Percentiles rank a stretch among this genome's conserved stretches.
Conservation (phyloP, 163 green algal genomes). For the Scenedesmus sp. region DNA sequence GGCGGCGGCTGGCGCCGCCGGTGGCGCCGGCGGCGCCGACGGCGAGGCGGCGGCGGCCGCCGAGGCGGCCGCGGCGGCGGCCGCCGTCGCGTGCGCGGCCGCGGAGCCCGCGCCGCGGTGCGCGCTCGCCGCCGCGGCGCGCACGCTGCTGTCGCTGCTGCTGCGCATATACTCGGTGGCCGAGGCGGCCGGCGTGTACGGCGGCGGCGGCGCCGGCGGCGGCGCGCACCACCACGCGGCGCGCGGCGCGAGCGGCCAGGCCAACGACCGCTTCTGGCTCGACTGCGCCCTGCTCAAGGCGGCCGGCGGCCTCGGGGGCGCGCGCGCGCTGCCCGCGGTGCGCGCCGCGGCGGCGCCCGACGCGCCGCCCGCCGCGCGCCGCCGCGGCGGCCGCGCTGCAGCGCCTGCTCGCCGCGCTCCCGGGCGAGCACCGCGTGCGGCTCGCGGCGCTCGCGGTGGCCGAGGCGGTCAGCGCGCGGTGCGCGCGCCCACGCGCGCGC, state of each 20-base stretch:
- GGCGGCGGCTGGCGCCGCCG: neutral
- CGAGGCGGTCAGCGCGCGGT: neutral
- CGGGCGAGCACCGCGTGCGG: constrained; percentile 22
- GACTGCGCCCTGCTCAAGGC: constrained; percentile 24
- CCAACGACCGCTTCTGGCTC: constrained; percentile 6
- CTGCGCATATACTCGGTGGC: constrained; percentile 19
- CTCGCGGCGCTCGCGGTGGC: constrained; percentile 2
- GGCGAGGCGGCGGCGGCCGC: neutral
- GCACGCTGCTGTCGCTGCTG: constrained; percentile 28
- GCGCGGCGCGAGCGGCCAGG: neutral
- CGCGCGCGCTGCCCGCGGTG: neutral
- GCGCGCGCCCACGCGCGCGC: neutral
- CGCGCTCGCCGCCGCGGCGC: constrained; percentile 7
- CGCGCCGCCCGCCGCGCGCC: too few relatives aligned
- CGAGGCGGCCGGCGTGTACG: constrained; percentile 27
- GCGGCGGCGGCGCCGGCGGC: neutral
- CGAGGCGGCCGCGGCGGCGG: neutral
- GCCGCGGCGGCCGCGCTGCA: constrained; percentile 3
- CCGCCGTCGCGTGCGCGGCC: too few relatives aligned
- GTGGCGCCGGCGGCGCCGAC: neutral
- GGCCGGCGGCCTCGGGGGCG: neutral
- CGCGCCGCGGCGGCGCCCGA: neutral
- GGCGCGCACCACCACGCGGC: neutral
- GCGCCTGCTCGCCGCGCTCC: constrained; percentile 24
- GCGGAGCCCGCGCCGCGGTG: neutral